Evolutionary conservation across 2,329 filamentous ascomycete genomes (phyloP).

Genomic region (Cladosporium austrohemisphaericum): DNA sequence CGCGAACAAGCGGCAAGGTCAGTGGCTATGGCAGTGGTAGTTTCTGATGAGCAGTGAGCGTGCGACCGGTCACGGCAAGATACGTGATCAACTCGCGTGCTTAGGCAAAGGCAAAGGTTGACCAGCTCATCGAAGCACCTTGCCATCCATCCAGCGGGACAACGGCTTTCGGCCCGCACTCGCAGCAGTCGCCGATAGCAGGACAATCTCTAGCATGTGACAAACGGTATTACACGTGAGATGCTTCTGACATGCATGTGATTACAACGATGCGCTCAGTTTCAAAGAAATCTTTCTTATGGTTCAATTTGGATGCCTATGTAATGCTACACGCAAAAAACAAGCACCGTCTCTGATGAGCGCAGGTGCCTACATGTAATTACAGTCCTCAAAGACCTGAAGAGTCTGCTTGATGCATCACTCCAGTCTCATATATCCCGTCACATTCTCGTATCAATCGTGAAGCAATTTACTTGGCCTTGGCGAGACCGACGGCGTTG

Average conservation of each 20-base stretch:
- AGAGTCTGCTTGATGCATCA: neutral
- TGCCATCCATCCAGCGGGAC: too few relatives aligned
- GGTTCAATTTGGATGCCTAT: slow-evolving; percentile 9
- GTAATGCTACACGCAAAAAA: slow-evolving; percentile 7
- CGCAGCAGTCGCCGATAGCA: too few relatives aligned
- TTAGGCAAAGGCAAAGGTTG: too few relatives aligned
- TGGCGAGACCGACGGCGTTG: slow-evolving; percentile 82
- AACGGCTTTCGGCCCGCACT: too few relatives aligned
- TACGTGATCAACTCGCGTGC: too few relatives aligned
- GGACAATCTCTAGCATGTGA: too few relatives aligned
- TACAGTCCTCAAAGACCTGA: slow-evolving; percentile 12
- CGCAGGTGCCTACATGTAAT: slow-evolving; percentile 4
- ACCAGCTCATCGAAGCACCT: neutral
- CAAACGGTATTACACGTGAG: too few relatives aligned
- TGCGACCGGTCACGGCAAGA: slow-evolving; percentile 6
- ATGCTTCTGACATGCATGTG: too few relatives aligned
- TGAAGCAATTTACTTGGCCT: slow-evolving; percentile 59
- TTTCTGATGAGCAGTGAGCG: neutral
- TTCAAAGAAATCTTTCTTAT: too few relatives aligned
- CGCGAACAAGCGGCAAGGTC: slow-evolving; percentile 1
- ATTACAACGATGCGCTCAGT: too few relatives aligned
- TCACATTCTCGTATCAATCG: slow-evolving; percentile 1
- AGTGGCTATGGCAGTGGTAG: neutral
- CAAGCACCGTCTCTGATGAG: slow-evolving; percentile 3
- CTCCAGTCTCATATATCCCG: slow-evolving; percentile 1